A percentile compares a stretch with the other conserved stretches of the same genome.
Evolutionary conservation across 2,329 filamentous ascomycete species (phyloP).

Genomic region (Onygenales sp.): DNA sequence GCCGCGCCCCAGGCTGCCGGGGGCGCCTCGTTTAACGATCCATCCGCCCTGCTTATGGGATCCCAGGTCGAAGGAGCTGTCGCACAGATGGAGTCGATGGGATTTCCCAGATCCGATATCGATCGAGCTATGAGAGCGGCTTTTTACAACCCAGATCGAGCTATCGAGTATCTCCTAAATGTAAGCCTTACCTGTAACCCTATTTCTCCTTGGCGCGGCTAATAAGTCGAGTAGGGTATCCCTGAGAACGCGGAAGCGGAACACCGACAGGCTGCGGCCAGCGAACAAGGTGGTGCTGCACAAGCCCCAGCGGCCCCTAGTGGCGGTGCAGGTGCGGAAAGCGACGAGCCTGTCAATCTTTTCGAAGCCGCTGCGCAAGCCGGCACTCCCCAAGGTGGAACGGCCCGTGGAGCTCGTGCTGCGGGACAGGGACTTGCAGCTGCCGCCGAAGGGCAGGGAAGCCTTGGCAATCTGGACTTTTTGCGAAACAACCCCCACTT

Average conservation of each 20-base stretch:
- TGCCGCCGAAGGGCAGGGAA: conserved; percentile 11
- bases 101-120: conserved; percentile 79
- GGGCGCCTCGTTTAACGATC: conserved; percentile 52
- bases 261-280: conserved; percentile 43
- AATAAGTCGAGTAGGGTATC: conserved; percentile 58
- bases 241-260: conserved; percentile 73
- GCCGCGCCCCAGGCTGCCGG: conserved; percentile 33
- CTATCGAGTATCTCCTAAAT: conserved; percentile 88
- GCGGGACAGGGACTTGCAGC: conserved; percentile 13
- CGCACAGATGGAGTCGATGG: conserved; percentile 94
- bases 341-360: conserved; percentile 66
- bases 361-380: conserved; percentile 88
- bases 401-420: conserved; percentile 19
- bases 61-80: conserved; percentile 72
- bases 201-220: background rate
- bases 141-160: conserved; percentile 93
- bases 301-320: conserved; percentile 27
- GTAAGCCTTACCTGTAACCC: conserved; percentile 42
- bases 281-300: conserved; percentile 32
- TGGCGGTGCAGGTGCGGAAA: conserved; percentile 24
- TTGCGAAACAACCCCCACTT: conserved; percentile 93
- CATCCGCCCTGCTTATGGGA: conserved; percentile 79
- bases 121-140: conserved; percentile 92
- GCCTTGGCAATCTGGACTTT: conserved; percentile 76
- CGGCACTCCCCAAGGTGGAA: conserved; percentile 34